These are phyloP conservation scores for Ophiostoma ulmi DNA, from an alignment of 2,329 filamentous ascomycete genomes.

Conservation along the genomic window DNA sequence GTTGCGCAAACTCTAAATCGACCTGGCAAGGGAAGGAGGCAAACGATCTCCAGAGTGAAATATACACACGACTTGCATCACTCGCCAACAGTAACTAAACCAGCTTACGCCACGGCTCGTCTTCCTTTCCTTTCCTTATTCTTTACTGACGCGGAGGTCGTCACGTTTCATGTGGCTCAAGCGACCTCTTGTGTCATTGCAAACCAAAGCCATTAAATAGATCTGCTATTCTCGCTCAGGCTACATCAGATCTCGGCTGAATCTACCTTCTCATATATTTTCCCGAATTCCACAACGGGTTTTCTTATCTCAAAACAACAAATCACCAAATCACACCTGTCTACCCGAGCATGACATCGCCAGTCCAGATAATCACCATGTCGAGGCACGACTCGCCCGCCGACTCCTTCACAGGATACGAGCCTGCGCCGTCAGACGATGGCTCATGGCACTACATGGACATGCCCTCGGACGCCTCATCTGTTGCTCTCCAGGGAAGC, in stretches of 20 bases:
- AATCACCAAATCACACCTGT: background rate
- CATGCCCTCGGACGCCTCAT: conserved; percentile 38
- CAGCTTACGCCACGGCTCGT: background rate
- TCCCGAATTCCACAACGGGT: no score
- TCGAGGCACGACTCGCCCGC: conserved; percentile 21
- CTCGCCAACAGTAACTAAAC: background rate
- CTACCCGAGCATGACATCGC: background rate
- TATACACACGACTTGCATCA: background rate
- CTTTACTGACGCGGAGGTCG: background rate
- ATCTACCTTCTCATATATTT: background rate
- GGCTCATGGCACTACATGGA: conserved; percentile 43
- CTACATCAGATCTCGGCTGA: background rate
- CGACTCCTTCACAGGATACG: conserved; percentile 21
- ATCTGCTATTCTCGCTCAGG: background rate
- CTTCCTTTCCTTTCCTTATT: background rate
- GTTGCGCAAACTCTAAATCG: conserved; percentile 21
- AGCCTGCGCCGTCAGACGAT: conserved; percentile 35
- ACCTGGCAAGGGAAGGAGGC: conserved; percentile 5
- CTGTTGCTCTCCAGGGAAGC: conserved; percentile 44
- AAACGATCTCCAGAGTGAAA: background rate
- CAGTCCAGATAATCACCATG: conserved; percentile 13
- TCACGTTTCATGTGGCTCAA: background rate
- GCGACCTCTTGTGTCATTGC: background rate
- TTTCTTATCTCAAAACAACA: background rate
- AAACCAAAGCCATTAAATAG: background rate